Conservation (phyloP, 1,284 basidiomycete species). For the Ceratobasidium sp. region DNA sequence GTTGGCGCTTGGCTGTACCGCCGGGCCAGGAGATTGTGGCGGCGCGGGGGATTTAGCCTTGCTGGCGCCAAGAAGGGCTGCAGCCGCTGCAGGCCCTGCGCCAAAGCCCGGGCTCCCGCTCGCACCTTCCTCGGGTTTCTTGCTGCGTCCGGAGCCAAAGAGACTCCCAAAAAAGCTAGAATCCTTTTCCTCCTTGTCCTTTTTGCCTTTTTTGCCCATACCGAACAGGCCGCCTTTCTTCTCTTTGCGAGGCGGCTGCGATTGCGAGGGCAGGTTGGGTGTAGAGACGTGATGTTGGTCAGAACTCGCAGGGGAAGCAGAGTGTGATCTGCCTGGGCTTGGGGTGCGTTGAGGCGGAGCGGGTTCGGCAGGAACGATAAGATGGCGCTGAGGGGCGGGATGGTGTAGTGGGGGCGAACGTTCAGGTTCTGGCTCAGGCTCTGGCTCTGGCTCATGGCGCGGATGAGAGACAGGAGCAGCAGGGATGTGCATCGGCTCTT, state of each 20-base stretch:
- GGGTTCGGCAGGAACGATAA: conserved; percentile 44
- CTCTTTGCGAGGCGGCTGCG: conserved; percentile 28
- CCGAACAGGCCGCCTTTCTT: conserved; percentile 42
- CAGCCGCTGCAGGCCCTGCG: conserved; percentile 80
- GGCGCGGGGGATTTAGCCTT: conserved; percentile 79
- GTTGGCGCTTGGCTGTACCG: conserved; percentile 61
- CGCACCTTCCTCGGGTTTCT: conserved; percentile 69
- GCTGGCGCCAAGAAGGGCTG: conserved; percentile 81
- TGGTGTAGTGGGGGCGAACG: conserved; percentile 52
- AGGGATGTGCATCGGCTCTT: conserved; percentile 45
- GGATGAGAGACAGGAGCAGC: conserved; percentile 56
- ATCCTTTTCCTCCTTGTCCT: conserved; percentile 66
- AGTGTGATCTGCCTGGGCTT: conserved; percentile 59
- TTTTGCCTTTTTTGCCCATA: conserved; percentile 48
- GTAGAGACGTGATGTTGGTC: conserved; percentile 52
- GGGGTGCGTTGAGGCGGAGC: conserved; percentile 60
- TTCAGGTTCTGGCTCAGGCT: conserved; percentile 57
- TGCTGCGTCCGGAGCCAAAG: conserved; percentile 80
- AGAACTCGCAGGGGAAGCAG: conserved; percentile 60
- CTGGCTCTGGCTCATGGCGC: conserved; percentile 61
- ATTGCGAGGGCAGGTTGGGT: conserved; percentile 48
- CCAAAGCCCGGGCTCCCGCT: conserved; percentile 60
- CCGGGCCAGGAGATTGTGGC: conserved; percentile 42
- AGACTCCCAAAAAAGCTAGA: conserved; percentile 87
- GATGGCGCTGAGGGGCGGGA: conserved; percentile 47